Conservation (phyloP, 2,329 filamentous ascomycete species). For the Epichloe festucae region DNA sequence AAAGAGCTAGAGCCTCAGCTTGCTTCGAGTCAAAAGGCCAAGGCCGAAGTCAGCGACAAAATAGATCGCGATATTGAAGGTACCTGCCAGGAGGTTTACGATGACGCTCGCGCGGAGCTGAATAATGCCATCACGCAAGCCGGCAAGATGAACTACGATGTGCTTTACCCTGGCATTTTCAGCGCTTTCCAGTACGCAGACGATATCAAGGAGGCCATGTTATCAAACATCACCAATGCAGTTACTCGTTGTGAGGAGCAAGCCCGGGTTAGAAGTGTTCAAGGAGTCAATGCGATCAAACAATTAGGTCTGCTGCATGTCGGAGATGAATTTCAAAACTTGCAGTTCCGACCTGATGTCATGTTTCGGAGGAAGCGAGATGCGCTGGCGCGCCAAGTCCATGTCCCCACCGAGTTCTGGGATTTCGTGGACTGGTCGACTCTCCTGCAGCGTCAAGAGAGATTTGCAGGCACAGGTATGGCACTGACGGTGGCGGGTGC, state of each 20-base stretch:
- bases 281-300: conserved; percentile 77
- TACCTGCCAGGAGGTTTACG: conserved; percentile 75
- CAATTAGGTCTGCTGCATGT: conserved; percentile 79
- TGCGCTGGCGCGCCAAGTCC: conserved; percentile 67
- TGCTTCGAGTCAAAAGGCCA: conserved; percentile 71
- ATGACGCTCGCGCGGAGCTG: conserved; percentile 65
- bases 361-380: conserved; percentile 88
- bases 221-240: conserved; percentile 70
- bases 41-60: conserved; percentile 65
- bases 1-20: conserved; percentile 72
- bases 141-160: conserved; percentile 64
- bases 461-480: conserved; percentile 87
- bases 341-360: conserved; percentile 79
- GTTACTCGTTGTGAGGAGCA: conserved; percentile 74
- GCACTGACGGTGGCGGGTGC: conserved; percentile 84
- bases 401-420: conserved; percentile 75
- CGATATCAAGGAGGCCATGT: conserved; percentile 81
- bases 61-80: conserved; percentile 74
- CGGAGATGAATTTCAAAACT: conserved; percentile 71
- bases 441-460: conserved; percentile 82
- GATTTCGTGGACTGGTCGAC: conserved; percentile 87
- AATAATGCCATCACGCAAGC: conserved; percentile 63
- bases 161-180: conserved; percentile 77
- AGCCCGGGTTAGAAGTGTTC: conserved; percentile 63
- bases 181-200: conserved; percentile 86